phyloP scores from a whole-genome alignment of 139 green algal genomes.

The Yamagishiella unicocca region DNA sequence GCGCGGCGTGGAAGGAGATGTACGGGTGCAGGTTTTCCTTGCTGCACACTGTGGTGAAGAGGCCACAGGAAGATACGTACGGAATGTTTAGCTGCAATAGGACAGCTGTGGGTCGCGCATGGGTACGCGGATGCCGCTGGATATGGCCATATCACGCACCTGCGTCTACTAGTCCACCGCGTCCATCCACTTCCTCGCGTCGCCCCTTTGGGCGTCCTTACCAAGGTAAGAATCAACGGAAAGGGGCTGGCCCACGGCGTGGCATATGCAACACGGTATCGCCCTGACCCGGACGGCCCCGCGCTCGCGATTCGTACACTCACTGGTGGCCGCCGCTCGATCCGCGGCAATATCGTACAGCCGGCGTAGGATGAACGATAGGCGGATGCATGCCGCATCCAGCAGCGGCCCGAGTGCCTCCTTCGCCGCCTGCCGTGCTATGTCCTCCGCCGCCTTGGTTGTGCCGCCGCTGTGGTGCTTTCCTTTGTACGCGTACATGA shows the following conservation, averaged over 20 bases:
- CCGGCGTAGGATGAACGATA: slow-evolving; percentile 78
- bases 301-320: no score
- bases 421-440: slow-evolving; percentile 78
- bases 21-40: slow-evolving; percentile 79
- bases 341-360: slow-evolving; percentile 84
- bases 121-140: no score
- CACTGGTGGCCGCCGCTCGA: slow-evolving; percentile 37
- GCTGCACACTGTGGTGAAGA: slow-evolving; percentile 47
- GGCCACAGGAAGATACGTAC: neutral
- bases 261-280: neutral
- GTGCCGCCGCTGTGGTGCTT: slow-evolving; percentile 61
- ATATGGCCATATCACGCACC: no score
- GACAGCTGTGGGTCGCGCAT: no score
- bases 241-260: no score
- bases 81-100: no score
- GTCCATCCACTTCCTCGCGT: no score
- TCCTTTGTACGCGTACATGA: slow-evolving; percentile 87
- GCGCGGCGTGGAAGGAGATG: slow-evolving; percentile 82
- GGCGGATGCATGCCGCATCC: slow-evolving; percentile 80
- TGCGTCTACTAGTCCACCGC: no score
- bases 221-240: no score
- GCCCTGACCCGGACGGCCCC: no score
- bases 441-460: slow-evolving; percentile 82
- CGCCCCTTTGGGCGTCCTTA: no score
- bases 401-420: slow-evolving; percentile 86